Evolutionary conservation across 73 alveolate genomes (phyloP).

Genomic region (Tetrahymena borealis): DNA sequence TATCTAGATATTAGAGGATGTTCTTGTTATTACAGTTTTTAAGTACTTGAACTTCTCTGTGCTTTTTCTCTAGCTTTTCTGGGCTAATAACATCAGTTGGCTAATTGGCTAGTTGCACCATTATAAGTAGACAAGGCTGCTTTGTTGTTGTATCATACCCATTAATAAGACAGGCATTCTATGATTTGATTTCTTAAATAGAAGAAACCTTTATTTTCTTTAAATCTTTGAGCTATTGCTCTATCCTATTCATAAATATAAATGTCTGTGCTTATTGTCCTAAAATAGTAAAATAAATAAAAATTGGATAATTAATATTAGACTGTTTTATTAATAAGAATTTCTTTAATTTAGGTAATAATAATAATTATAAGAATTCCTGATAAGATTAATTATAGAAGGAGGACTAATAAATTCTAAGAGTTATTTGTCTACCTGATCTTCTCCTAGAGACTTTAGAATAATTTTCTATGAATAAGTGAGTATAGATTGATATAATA

Average conservation of each 20-base stretch:
- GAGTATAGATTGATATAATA: too few species aligned
- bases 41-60: neutral
- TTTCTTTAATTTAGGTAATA: too few species aligned
- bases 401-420: too few species aligned
- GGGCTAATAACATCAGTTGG: neutral
- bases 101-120: neutral
- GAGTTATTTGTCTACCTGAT: too few species aligned
- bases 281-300: too few species aligned
- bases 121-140: neutral
- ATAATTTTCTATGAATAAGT: too few species aligned
- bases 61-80: neutral
- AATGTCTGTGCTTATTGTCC: too few species aligned
- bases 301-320: too few species aligned
- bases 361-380: too few species aligned
- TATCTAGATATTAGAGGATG: neutral
- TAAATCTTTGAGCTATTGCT: neutral
- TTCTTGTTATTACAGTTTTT: neutral
- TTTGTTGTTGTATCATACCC: neutral
- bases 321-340: too few species aligned
- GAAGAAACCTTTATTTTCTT: neutral
- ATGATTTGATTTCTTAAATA: neutral
- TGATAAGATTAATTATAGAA: too few species aligned
- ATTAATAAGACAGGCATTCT: neutral
- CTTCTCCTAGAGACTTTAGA: too few species aligned
- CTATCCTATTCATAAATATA: neutral